Evolutionary conservation across 2,329 filamentous ascomycete species (phyloP), one percentile per base, ranked within the genome.

Genomic region (Penicillium italicum): DNA sequence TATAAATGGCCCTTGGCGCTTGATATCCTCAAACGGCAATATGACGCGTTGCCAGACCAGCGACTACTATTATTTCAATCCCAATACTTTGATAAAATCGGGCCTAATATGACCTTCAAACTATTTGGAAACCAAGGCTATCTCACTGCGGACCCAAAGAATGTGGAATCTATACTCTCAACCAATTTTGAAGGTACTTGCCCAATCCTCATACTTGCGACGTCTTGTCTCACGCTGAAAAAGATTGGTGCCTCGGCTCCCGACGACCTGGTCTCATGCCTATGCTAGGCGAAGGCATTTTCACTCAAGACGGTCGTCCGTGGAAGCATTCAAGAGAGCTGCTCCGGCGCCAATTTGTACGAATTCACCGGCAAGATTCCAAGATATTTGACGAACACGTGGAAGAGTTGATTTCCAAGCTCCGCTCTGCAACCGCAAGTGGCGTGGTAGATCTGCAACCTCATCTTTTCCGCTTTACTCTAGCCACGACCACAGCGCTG

Each of bases 181-280:
- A 44, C 42, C 2, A 44, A 44, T 20, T 44, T 44, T 44, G 42
- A 44, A 44, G 42, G 42, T 44, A 26, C 11, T 3, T 34, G 8
- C 33, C 33, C 42, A 41, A 26, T 7, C 5, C 12, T 12, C 10
- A 10, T 20, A 11, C 6, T 12, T 31, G 16, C 6, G 8, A 31
- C 18, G 5, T 2, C 4, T 30, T 30, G 3, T 12, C 42, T 44
- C 5, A 31, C 24, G 22, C 18, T 18, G 4, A 4, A 4, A 31
- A 18, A 31, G 42, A 44, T 41, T 52, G 53, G 50, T 18, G 56
- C 12, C 18, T 30, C 41, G 53, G 31, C 30, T 56, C 58, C 56
- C 59, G 53, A 31, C 42, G 43, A 49, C 10, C 24, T 37, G 38
- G 28, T 37, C 31, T 54, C 38, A 20, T 54, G 31, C 20, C 48